Conservation (phyloP, 164 flowering plant species). For the Berberis vulgaris region DNA sequence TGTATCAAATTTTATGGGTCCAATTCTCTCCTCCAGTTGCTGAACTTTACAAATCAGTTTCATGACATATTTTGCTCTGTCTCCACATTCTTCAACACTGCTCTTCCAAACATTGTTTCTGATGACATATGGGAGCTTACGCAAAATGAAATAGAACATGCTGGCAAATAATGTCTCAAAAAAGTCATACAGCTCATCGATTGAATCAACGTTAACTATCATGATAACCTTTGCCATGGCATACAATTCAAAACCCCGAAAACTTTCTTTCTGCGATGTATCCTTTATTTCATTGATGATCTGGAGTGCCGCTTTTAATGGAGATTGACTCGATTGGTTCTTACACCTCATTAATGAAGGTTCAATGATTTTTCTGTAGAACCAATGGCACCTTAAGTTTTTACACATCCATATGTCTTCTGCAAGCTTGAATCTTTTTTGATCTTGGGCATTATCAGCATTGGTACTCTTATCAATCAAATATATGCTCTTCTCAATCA, state of each 20-base stretch:
- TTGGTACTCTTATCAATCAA: neutral
- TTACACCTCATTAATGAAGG: neutral
- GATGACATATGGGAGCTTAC: too few species aligned
- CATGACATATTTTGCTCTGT: too few species aligned
- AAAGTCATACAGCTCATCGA: too few species aligned
- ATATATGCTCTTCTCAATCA: too few species aligned
- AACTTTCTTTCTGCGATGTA: neutral
- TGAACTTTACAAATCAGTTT: too few species aligned
- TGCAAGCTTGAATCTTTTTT: neutral
- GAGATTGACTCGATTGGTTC: neutral
- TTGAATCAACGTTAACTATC: too few species aligned
- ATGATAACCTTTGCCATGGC: neutral
- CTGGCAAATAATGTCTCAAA: too few species aligned
- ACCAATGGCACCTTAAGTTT: neutral
- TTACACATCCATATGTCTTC: neutral
- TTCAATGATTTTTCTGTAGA: neutral
- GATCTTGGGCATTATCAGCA: neutral
- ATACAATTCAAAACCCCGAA: neutral
- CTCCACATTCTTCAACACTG: too few species aligned
- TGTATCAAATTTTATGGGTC: too few species aligned
- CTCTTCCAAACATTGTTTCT: too few species aligned
- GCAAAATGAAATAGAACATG: too few species aligned
- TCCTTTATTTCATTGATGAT: neutral
- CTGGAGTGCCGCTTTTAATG: neutral
- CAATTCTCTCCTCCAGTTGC: too few species aligned